Evolutionary conservation across 108 stramenopile genomes (phyloP), one percentile per base, ranked within the genome.

Genomic region (Cyclotella choctawhatcheeana): DNA sequence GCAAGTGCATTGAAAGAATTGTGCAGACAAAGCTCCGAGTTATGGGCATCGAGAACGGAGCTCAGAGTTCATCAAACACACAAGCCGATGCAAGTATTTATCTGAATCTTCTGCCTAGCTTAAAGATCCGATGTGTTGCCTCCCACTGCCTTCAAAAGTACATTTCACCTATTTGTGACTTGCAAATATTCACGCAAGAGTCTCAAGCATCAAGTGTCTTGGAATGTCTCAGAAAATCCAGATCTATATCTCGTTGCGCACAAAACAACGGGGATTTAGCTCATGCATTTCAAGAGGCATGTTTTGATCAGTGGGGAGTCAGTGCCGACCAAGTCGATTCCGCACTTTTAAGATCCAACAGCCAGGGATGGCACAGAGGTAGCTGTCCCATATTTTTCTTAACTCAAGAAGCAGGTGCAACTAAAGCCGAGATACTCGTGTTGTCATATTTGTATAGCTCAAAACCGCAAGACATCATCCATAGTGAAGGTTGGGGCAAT

Each of bases 321-420:
- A 86, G 87, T 27, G 83, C 84, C 21, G 91, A 89, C 55, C 89
- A 90, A 76, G 74, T 87, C 31, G 88, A 94, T 47, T 81, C 83
- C 29, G 89, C 86, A 5, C 59, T 94, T 48, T 58, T 65, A 40
- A 34, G 66, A 1, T 72, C 81, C 22, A 73, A 76, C 47, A 83
- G 88, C 31, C 65, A 84, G 52, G 27, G 81, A 33, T 71, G 82
- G 26, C 82, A 88, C 58, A 84, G 82, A 13, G 88, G 90, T 37
- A 89, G 91, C 25, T 88, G 90, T 62, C 84, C 85, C 10, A 92
- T 94, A 81, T 94, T 92, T 76, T 94, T 94, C 60, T 74, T 94
- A 66, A 90, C 91, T n/a, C 93, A 94, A 63, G 87, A 91, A 69
- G 89, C 93, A 8, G 79, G 90, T 53, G 91, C 93, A 31, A 82